A percentile compares a stretch with the other conserved stretches of the same genome.
Evolutionary conservation across 2,329 filamentous ascomycete species (phyloP).

Genomic region (Diaporthe sp.): DNA sequence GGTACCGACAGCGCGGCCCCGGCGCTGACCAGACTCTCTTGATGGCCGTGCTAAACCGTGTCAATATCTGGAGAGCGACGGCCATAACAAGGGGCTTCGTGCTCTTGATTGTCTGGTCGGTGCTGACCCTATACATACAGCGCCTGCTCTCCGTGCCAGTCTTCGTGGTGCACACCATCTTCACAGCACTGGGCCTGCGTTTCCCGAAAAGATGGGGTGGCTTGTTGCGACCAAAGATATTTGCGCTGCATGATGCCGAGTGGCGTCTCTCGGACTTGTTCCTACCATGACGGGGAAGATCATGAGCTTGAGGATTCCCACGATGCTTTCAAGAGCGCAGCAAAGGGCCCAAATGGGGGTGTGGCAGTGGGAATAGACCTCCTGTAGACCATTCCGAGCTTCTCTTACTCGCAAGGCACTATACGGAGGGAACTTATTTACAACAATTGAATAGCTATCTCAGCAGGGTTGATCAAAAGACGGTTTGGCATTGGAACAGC

Average conservation of each 20-base stretch:
- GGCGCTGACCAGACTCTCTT: neutral
- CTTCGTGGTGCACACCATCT: neutral
- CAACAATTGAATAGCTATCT: neutral
- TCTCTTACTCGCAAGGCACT: too few relatives aligned
- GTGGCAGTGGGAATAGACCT: neutral
- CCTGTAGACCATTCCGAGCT: too few relatives aligned
- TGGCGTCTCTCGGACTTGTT: slow-evolving; percentile 10
- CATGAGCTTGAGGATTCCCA: neutral
- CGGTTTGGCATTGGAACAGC: neutral
- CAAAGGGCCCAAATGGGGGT: neutral
- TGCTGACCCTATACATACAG: neutral
- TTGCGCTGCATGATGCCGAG: neutral
- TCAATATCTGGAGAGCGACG: slow-evolving; percentile 9
- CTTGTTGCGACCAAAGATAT: neutral
- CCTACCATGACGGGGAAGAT: neutral
- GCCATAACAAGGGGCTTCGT: slow-evolving; percentile 17
- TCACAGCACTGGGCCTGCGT: neutral
- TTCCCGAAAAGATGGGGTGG: slow-evolving; percentile 1
- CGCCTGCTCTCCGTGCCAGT: neutral
- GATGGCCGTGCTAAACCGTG: neutral
- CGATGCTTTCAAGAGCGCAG: too few relatives aligned
- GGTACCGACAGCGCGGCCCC: neutral
- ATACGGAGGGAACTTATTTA: neutral
- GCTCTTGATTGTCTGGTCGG: neutral
- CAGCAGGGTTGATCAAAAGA: neutral